Percentiles rank a stretch among this genome's conserved stretches.
Evolutionary conservation across 495 filamentous ascomycete genomes (phyloP).

Genomic region (Tuber microsphaerosporum): DNA sequence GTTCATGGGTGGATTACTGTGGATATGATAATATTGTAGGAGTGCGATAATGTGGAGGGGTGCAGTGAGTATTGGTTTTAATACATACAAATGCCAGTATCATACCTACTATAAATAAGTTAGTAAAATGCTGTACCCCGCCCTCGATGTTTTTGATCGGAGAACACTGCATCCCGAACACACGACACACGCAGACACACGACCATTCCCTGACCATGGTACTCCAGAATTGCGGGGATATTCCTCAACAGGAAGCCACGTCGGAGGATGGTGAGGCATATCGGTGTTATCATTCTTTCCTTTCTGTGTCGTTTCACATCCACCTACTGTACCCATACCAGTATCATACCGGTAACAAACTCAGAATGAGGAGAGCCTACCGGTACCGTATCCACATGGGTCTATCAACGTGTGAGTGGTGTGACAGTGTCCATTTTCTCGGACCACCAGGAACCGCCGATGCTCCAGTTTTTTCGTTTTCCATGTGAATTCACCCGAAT

Average conservation of each 20-base stretch:
- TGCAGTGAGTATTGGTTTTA: not conserved
- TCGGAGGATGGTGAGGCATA: not conserved
- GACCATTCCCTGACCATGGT: not conserved
- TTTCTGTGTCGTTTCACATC: not conserved
- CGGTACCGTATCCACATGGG: no score
- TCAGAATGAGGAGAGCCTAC: not conserved
- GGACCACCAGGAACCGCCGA: not conserved
- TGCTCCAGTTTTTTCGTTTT: not conserved
- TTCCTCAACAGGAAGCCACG: not conserved
- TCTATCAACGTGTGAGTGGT: not conserved
- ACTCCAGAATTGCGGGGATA: not conserved
- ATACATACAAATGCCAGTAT: no score
- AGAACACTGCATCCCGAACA: not conserved
- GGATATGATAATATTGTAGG: not conserved
- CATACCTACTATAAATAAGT: not conserved
- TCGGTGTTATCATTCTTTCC: not conserved
- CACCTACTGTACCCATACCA: no score
- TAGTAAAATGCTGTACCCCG: not conserved
- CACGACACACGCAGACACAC: not conserved
- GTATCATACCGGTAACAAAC: not conserved
- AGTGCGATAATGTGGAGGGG: not conserved
- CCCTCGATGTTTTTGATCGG: not conserved
- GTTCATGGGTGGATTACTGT: not conserved
- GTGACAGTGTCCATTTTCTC: not conserved
- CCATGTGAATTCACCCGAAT: not conserved